Evolutionary conservation across 345 rosid species (phyloP).

Genomic region (Camelina hispida): DNA sequence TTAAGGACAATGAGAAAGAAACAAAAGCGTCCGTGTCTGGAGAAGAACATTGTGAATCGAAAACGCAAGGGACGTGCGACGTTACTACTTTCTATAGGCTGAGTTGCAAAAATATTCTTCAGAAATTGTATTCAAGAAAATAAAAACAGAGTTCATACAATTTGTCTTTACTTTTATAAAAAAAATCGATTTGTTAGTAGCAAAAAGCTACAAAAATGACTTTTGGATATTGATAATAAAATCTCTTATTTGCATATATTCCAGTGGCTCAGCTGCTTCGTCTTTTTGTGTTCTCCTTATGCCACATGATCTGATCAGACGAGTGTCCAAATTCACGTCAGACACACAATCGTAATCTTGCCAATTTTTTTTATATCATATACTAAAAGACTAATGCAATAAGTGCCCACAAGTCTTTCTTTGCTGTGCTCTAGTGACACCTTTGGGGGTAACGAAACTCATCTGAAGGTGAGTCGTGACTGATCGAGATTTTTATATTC

Average conservation of each 20-base stretch:
- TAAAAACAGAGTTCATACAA: constrained; percentile 31
- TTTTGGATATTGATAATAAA: constrained; percentile 17
- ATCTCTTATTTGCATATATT: neutral
- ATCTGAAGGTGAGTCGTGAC: constrained; percentile 27
- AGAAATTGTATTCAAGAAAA: neutral
- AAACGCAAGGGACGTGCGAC: constrained; percentile 2
- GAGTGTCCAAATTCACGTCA: constrained; percentile 38
- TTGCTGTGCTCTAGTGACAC: constrained; percentile 1
- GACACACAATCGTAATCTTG: constrained; percentile 40
- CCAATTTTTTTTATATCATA: neutral
- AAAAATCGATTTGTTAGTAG: neutral
- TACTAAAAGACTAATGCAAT: neutral
- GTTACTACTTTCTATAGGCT: neutral
- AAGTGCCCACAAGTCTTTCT: constrained; percentile 8
- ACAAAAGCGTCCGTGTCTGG: constrained; percentile 21
- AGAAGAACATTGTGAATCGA: neutral
- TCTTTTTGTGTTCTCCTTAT: constrained; percentile 15
- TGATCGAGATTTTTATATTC: neutral
- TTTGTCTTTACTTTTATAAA: neutral
- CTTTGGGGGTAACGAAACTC: constrained; percentile 16
- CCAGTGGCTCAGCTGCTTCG: constrained; percentile 34
- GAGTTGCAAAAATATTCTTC: neutral
- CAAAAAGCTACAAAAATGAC: constrained; percentile 29
- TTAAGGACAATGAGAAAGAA: constrained; percentile 11
- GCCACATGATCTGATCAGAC: constrained; percentile 42